Conservation (phyloP, 805 yeast genomes). For the Yamadazyma philogaea region DNA sequence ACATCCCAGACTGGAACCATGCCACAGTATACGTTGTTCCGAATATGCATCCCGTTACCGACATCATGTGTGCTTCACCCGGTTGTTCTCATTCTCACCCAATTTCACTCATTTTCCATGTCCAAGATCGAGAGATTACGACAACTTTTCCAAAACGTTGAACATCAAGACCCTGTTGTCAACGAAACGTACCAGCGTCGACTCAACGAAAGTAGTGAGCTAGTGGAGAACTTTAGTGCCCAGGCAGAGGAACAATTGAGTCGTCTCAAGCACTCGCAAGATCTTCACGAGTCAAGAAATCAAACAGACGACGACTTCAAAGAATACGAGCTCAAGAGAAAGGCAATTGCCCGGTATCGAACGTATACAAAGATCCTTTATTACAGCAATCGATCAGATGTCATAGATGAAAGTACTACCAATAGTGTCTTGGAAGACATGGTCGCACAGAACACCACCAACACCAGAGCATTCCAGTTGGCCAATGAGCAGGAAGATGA, state of each 20-base stretch:
- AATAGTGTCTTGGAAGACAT: not conserved
- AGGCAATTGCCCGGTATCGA: slow-evolving; percentile 7
- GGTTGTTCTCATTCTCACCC: not conserved
- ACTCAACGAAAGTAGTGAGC: slow-evolving; percentile 1
- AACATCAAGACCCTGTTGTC: slow-evolving; percentile 2
- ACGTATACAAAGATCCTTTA: slow-evolving; percentile 7
- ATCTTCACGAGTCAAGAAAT: not conserved
- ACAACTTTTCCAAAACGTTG: slow-evolving; percentile 1
- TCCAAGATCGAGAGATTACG: slow-evolving; percentile 5
- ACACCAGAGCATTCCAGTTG: not conserved
- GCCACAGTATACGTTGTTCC: too few relatives aligned
- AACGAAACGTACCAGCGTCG: slow-evolving; percentile 9
- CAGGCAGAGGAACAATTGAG: slow-evolving; percentile 19
- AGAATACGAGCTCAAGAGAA: slow-evolving; percentile 6
- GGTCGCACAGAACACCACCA: not conserved
- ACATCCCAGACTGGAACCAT: too few relatives aligned
- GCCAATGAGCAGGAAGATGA: not conserved
- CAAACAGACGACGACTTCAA: not conserved
- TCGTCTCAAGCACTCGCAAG: slow-evolving; percentile 1
- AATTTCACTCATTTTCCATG: slow-evolving; percentile 1
- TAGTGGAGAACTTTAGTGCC: slow-evolving; percentile 6
- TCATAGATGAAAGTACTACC: slow-evolving; percentile 6
- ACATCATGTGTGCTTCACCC: not conserved
- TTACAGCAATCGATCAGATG: slow-evolving; percentile 5
- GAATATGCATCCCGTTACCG: too few relatives aligned